These are phyloP conservation scores for Decorospora gaudefroyi DNA, from an alignment of 2,329 filamentous ascomycete genomes.

Conservation along the genomic window DNA sequence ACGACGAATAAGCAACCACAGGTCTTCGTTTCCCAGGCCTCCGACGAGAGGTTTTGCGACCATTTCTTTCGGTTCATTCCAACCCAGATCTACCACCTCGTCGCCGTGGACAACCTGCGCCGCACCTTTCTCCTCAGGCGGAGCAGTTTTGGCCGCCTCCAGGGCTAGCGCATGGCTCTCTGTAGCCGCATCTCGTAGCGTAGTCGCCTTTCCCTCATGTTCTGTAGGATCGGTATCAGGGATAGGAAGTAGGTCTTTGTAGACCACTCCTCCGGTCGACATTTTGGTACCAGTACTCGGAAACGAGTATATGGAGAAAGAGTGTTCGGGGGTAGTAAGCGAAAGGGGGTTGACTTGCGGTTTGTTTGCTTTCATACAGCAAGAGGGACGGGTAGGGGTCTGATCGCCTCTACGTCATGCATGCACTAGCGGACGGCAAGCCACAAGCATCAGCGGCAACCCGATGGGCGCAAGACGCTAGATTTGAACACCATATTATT, in stretches of 20 bases:
- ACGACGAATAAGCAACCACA: constrained; percentile 71
- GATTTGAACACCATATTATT: background rate
- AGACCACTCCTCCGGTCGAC: constrained; percentile 39
- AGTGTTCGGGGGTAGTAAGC: background rate
- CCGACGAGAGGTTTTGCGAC: constrained; percentile 66
- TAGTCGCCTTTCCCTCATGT: constrained; percentile 34
- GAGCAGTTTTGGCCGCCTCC: constrained; percentile 44
- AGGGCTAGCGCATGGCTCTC: constrained; percentile 55
- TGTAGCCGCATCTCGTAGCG: constrained; percentile 51
- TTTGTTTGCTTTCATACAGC: constrained; percentile 15
- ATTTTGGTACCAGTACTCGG: constrained; percentile 23
- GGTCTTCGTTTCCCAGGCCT: constrained; percentile 70
- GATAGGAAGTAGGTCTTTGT: constrained; percentile 46
- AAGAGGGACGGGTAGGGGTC: constrained; percentile 8
- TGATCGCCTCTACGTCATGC: constrained; percentile 25
- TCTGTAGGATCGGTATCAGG: constrained; percentile 41
- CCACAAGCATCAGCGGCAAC: constrained; percentile 17
- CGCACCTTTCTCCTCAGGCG: constrained; percentile 49
- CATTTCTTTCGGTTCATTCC: constrained; percentile 64
- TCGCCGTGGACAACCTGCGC: constrained; percentile 51
- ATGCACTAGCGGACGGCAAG: constrained; percentile 18
- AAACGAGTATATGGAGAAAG: background rate
- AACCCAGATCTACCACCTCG: constrained; percentile 70
- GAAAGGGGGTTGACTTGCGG: constrained; percentile 1
- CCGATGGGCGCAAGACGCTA: background rate